Evolutionary conservation across 257 asterid genomes (phyloP).

Genomic region (Nicotiana sylvestris): DNA sequence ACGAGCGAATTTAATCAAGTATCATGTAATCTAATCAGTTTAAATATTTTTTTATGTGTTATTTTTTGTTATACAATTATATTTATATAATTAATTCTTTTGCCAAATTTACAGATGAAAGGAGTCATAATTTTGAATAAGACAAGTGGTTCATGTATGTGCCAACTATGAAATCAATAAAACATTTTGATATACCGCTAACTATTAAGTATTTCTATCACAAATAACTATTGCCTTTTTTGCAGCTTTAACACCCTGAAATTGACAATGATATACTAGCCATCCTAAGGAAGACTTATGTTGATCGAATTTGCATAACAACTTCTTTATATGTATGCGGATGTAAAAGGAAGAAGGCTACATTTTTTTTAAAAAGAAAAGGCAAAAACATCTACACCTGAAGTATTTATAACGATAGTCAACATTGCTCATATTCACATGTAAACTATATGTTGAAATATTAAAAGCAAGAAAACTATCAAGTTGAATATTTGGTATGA

Average conservation of each 20-base stretch:
- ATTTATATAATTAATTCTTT: background rate
- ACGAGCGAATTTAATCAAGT: too few relatives aligned
- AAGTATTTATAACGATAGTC: background rate
- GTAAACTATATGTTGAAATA: background rate
- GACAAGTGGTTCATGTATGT: background rate
- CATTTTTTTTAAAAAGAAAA: background rate
- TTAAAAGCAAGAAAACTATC: background rate
- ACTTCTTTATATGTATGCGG: background rate
- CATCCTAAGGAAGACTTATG: background rate
- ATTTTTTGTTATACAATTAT: background rate
- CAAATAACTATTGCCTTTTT: background rate
- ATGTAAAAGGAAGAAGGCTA: background rate
- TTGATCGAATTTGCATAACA: background rate
- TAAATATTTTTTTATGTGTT: background rate
- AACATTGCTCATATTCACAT: background rate
- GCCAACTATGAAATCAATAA: background rate
- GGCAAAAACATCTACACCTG: background rate
- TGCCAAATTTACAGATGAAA: background rate
- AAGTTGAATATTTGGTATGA: background rate
- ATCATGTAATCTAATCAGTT: too few relatives aligned
- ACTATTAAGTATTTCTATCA: background rate
- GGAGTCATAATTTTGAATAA: background rate
- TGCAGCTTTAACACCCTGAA: background rate
- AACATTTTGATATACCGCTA: background rate
- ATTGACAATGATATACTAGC: background rate